These are phyloP conservation scores for Cryomyces minteri DNA, from an alignment of 495 filamentous ascomycete species.

Conservation along the genomic window DNA sequence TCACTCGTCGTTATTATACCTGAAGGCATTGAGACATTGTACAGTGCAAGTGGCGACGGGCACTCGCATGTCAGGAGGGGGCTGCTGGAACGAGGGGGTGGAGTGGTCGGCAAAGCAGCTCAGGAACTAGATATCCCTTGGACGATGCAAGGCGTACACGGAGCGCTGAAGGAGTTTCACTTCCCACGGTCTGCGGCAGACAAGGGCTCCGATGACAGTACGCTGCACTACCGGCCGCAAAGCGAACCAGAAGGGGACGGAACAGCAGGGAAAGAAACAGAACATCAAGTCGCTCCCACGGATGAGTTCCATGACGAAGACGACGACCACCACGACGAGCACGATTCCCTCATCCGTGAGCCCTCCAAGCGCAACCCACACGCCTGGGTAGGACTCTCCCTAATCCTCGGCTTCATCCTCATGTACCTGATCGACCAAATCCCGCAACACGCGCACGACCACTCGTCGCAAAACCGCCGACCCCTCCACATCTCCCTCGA, in stretches of 20 bases:
- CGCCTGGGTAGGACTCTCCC: constrained; percentile 65
- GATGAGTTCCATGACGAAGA: neutral
- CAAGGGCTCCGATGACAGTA: no score
- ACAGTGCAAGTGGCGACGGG: constrained; percentile 33
- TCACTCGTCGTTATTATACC: constrained; percentile 95
- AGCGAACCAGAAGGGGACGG: neutral
- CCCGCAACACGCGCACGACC: constrained; percentile 47
- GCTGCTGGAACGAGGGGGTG: no score
- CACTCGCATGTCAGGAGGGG: constrained; percentile 23
- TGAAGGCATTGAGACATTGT: constrained; percentile 84
- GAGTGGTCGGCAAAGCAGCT: no score
- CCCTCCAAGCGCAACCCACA: constrained; percentile 32
- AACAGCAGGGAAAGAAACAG: neutral
- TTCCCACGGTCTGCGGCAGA: no score
- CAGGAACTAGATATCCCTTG: no score
- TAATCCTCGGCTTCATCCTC: constrained; percentile 78
- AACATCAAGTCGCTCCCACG: neutral
- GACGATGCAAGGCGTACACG: no score
- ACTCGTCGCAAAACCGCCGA: constrained; percentile 30
- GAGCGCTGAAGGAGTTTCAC: no score
- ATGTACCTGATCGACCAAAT: constrained; percentile 95
- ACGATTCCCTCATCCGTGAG: constrained; percentile 1
- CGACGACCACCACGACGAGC: neutral
- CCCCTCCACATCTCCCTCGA: constrained; percentile 67
- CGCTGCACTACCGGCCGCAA: no score